A percentile compares a stretch with the other conserved stretches of the same genome.
Conservation (phyloP, 2,329 filamentous ascomycete species). For the Diaporthe australafricana region DNA sequence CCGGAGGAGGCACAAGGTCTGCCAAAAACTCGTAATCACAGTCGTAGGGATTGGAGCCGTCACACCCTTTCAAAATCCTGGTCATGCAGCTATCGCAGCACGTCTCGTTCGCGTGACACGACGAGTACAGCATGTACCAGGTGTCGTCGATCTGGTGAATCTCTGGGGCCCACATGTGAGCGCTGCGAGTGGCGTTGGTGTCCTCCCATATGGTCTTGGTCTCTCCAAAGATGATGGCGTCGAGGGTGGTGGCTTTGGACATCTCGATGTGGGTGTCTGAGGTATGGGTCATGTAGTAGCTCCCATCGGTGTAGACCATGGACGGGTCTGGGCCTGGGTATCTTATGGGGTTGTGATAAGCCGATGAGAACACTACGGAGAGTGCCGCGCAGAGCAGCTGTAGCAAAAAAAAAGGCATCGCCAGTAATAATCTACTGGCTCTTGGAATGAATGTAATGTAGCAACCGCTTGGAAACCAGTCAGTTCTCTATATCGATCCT, state of each 20-base stretch:
- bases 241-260: background rate
- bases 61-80: background rate
- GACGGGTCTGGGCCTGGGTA: constrained; percentile 3
- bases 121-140: constrained; percentile 40
- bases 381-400: background rate
- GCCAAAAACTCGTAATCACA: constrained; percentile 7
- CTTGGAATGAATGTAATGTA: background rate
- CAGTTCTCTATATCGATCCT: background rate
- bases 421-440: too few species aligned
- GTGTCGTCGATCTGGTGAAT: constrained; percentile 39
- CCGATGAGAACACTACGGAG: background rate
- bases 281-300: constrained; percentile 24
- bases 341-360: constrained; percentile 16
- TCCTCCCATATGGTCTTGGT: constrained; percentile 11
- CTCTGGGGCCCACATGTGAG: constrained; percentile 38
- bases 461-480: background rate
- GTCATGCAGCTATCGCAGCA: constrained; percentile 38
- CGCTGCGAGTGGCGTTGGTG: constrained; percentile 10
- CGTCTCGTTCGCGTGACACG: constrained; percentile 24
- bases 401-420: background rate
- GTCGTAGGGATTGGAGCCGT: background rate
- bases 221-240: constrained; percentile 4
- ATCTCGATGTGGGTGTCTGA: constrained; percentile 8
- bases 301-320: constrained; percentile 6
- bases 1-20: constrained; percentile 18